Evolutionary conservation across 345 rosid species (phyloP), one percentile per base, ranked within the genome.

Genomic region (Triadica sebifera): DNA sequence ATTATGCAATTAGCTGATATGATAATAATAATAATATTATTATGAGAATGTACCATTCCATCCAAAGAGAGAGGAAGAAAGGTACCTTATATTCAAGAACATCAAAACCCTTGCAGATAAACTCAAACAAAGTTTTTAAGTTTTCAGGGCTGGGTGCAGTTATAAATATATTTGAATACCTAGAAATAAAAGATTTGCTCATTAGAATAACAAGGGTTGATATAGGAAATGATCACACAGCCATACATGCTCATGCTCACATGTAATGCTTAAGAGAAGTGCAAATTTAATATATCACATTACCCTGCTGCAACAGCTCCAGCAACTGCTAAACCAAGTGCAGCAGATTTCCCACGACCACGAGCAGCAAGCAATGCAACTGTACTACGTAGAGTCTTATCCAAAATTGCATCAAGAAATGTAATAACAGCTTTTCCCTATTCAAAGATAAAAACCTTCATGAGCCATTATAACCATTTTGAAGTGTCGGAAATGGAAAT

Each of bases 261-360:
- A 55, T 16, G 16, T 19, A 25, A 29, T 29, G 34, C 34, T 29
- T 2, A 29, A 15, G 12, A 47, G 60, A 29, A 58, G 17, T 9
- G 24, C 3, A 43, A 24, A 55, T 39, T 74, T 55, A 13, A 49
- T 1, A 29, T 17, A 65, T 66, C 25, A 73, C 57, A 69, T 67
- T 88, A 94, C 98, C 97, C 97, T 39, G 98, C 93, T 70, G 97
- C 93, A 84, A 94, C 77, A 79, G 98, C 97, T 67, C 97, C 98
- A 63, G 97, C 86, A 57, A 94, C 81, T 24, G 97, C 92, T 74
- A 94, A 80, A 76, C 98, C 98, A 67, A 94, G 97, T 65, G 98
- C 95, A 76, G 98, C 97, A 12, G 98, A 94, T 83, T 94, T 94
- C 45, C 98, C 97, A 83, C 97, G 98, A 57, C 99, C 99, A 75